Evolutionary conservation across 139 green algal species (phyloP), one percentile per base, ranked within the genome.

Genomic region (Edaphochlamys debaryana): DNA sequence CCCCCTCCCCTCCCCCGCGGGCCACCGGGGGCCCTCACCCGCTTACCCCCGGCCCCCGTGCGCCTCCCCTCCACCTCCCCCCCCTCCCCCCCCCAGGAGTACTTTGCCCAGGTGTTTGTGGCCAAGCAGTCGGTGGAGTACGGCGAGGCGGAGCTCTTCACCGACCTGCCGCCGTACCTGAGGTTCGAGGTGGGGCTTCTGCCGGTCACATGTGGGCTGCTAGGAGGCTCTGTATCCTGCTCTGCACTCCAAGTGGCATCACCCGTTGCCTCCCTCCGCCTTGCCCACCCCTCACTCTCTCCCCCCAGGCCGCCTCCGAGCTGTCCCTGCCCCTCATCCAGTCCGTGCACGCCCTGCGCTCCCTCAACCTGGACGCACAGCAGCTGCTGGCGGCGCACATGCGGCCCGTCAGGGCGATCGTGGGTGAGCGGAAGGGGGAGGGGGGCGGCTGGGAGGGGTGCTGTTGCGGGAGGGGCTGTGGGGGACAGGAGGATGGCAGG

Each of bases 291-390:
- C 69, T 42, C 69, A 22, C 45, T 4, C 27, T 36, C 34, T 0
- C 41, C n/a, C 25, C 38, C 0, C 74, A 83, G 77, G 63, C 75
- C 25, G 77, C 77, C 42, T 45, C 27, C 45, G 34, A 67, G 41
- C 66, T 83, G 63, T n/a, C 64, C 9, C 63, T 73, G 63, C 29
- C 15, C 5, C 45, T 73, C 58, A 41, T 83, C 6, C 34, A 40
- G n/a, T 4, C 19, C 41, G 72, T 88, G 25, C 77, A 81, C 63
- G 54, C 41, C 45, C 71, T 90, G 63, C 58, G 64, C 4, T 27
- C 56, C 32, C 79, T 88, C 52, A 88, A 88, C 41, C 5, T 63
- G 69, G 64, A 84, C 63, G 87, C 84, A 78, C 74, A 87, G 82
- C 50, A 80, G 64, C 82, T 88, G 3, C 60, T 90, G 50, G 87